These are phyloP conservation scores for Furcasterigmium furcatum DNA, from an alignment of 2,329 filamentous ascomycete genomes.

Conservation along the genomic window DNA sequence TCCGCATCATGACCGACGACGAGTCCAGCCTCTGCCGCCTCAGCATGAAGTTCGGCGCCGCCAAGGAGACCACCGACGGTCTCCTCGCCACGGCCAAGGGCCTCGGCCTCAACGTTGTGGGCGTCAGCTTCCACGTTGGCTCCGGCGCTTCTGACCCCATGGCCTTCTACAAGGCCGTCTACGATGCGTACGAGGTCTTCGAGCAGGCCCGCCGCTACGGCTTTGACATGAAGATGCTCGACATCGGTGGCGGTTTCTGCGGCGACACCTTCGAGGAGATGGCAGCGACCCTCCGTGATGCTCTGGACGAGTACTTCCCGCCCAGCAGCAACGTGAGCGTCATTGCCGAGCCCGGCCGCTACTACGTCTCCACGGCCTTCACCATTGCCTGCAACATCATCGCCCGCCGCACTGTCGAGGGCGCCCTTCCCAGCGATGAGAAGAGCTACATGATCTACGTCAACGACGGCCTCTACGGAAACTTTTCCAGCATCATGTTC, in stretches of 20 bases:
- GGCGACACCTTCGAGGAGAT: constrained; percentile 90
- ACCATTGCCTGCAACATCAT: constrained; percentile 96
- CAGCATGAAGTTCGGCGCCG: constrained; percentile 95
- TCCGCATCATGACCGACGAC: constrained; percentile 95
- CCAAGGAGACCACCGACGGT: constrained; percentile 74
- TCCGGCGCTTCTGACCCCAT: constrained; percentile 93
- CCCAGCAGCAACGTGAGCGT: constrained; percentile 67
- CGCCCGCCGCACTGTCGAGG: constrained; percentile 82
- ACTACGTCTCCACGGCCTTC: constrained; percentile 91
- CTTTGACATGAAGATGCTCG: constrained; percentile 80
- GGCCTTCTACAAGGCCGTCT: constrained; percentile 86
- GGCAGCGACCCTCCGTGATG: constrained; percentile 73
- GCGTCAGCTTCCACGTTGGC: constrained; percentile 96
- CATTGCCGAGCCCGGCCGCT: constrained; percentile 95
- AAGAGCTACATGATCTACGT: constrained; percentile 95
- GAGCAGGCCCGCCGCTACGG: constrained; percentile 76
- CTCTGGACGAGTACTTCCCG: constrained; percentile 87
- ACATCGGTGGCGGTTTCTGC: constrained; percentile 92
- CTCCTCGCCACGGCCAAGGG: constrained; percentile 78
- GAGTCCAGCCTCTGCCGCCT: constrained; percentile 90
- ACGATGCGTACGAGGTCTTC: constrained; percentile 85
- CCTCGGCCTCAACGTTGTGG: constrained; percentile 85
- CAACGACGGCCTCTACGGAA: constrained; percentile 97
- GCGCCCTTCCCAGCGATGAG: constrained; percentile 53
- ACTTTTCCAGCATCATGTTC: constrained; percentile 99